phyloP scores from a whole-genome alignment of 1,284 basidiomycete genomes.

The Papiliotrema terrestris region DNA sequence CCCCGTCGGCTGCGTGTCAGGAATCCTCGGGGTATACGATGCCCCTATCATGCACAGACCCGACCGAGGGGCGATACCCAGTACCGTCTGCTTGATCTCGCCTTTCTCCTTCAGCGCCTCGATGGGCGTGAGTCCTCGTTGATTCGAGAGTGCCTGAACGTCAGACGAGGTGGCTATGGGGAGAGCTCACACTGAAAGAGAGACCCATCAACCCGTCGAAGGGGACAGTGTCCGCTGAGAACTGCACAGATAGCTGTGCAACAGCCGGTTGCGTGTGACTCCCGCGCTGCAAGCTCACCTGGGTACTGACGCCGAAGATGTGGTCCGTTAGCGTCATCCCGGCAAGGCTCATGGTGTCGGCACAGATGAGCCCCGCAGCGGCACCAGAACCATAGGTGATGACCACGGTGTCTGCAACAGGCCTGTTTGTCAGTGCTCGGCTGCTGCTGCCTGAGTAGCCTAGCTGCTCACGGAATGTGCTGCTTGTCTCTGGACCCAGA shows the following conservation, averaged over 20 bases:
- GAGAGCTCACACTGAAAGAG: conserved; percentile 55
- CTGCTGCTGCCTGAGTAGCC: too few relatives aligned
- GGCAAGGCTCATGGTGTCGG: conserved; percentile 66
- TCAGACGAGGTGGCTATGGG: conserved; percentile 44
- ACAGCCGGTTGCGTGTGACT: background rate
- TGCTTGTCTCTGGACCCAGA: conserved; percentile 55
- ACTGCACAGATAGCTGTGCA: conserved; percentile 19
- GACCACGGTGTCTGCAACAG: background rate
- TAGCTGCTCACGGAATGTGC: conserved; percentile 18
- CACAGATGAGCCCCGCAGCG: conserved; percentile 64
- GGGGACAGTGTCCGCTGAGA: conserved; percentile 47
- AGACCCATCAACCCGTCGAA: conserved; percentile 86
- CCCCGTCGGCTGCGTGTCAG: conserved; percentile 52
- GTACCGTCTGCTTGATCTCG: conserved; percentile 64
- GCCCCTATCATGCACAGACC: conserved; percentile 56
- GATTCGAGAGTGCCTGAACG: conserved; percentile 59
- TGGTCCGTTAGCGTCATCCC: conserved; percentile 62
- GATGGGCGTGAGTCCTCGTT: conserved; percentile 65
- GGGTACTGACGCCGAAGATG: conserved; percentile 66
- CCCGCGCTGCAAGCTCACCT: conserved; percentile 55
- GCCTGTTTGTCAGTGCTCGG: too few relatives aligned
- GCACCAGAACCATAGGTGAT: conserved; percentile 74
- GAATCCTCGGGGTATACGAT: background rate
- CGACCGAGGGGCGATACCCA: conserved; percentile 67
- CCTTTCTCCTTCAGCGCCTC: conserved; percentile 65